These are phyloP conservation scores for Pseudocercospora pini-densiflorae DNA, from an alignment of 2,329 filamentous ascomycete genomes.

Conservation along the genomic window DNA sequence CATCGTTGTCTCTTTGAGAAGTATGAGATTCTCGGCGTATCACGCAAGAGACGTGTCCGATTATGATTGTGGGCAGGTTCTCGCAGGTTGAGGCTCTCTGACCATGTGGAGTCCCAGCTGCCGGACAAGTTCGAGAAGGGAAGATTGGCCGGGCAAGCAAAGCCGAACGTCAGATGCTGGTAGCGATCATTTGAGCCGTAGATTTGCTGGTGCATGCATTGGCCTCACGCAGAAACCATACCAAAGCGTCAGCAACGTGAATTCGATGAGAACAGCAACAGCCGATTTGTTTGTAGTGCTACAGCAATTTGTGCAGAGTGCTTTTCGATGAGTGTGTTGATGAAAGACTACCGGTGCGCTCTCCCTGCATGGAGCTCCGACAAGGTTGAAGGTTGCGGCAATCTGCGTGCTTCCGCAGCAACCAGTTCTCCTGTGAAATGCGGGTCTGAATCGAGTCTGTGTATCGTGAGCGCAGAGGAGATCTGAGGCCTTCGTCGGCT, in stretches of 20 bases:
- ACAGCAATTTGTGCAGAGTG: too few relatives aligned
- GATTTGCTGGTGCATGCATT: slow-evolving; percentile 14
- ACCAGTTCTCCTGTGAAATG: slow-evolving; percentile 4
- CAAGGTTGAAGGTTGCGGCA: not conserved
- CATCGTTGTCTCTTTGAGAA: not conserved
- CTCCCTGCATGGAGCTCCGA: not conserved
- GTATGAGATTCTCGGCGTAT: not conserved
- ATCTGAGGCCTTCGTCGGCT: not conserved
- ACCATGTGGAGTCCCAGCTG: slow-evolving; percentile 1
- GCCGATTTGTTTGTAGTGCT: too few relatives aligned
- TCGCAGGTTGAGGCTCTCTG: not conserved
- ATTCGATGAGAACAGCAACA: too few relatives aligned
- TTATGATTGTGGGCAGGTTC: not conserved
- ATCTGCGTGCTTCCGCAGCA: slow-evolving; percentile 4
- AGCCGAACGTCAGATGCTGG: slow-evolving; percentile 10
- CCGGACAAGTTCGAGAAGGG: not conserved
- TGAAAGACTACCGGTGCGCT: slow-evolving; percentile 1
- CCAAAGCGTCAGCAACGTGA: not conserved
- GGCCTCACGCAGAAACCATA: not conserved
- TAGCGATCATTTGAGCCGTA: slow-evolving; percentile 10
- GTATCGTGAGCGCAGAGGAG: not conserved
- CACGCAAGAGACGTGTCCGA: not conserved
- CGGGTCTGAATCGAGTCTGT: not conserved
- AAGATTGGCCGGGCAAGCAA: not conserved
- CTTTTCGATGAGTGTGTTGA: not conserved